phyloP scores from a whole-genome alignment of 164 flowering plant species.

The Nymphaea colorata region DNA sequence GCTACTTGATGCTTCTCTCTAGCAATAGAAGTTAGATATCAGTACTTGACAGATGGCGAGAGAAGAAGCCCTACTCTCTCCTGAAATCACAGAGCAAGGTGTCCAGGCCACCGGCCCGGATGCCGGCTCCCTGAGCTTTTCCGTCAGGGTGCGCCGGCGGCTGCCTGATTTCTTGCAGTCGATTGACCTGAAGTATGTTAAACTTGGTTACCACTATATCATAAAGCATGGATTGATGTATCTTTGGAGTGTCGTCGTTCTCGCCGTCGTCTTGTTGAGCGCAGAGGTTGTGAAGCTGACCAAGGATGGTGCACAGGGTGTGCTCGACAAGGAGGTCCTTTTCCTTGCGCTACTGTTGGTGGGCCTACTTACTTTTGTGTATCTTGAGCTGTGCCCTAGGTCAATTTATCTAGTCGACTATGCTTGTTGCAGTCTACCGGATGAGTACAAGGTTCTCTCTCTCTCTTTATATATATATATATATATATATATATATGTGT shows the following conservation, averaged over 20 bases:
- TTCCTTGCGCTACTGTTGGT: constrained; percentile 15
- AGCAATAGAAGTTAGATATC: too few relatives aligned
- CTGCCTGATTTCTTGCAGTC: constrained; percentile 51
- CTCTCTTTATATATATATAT: too few relatives aligned
- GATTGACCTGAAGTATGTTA: constrained; percentile 53
- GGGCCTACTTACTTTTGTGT: constrained; percentile 13
- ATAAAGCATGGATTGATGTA: constrained; percentile 22
- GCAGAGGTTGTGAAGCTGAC: constrained; percentile 22
- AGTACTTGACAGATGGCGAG: constrained; percentile 10
- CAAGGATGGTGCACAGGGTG: constrained; percentile 11
- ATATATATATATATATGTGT: too few relatives aligned
- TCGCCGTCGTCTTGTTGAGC: constrained; percentile 15
- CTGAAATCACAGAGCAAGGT: constrained; percentile 39
- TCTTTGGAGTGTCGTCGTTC: constrained; percentile 14
- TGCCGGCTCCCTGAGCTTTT: constrained; percentile 35
- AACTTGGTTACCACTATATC: constrained; percentile 46
- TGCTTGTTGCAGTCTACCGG: constrained; percentile 50
- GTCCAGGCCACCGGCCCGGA: constrained; percentile 33
- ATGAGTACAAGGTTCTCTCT: constrained; percentile 43
- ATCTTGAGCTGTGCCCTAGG: constrained; percentile 24
- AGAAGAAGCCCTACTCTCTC: constrained; percentile 26
- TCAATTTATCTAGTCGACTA: constrained; percentile 50
- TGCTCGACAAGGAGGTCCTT: constrained; percentile 6
- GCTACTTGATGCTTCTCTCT: not conserved
- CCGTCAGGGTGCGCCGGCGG: constrained; percentile 35